Percentiles rank a stretch among this genome's conserved stretches.
Conservation (phyloP, 805 yeast species). For the Saturnispora serradocipensis region DNA sequence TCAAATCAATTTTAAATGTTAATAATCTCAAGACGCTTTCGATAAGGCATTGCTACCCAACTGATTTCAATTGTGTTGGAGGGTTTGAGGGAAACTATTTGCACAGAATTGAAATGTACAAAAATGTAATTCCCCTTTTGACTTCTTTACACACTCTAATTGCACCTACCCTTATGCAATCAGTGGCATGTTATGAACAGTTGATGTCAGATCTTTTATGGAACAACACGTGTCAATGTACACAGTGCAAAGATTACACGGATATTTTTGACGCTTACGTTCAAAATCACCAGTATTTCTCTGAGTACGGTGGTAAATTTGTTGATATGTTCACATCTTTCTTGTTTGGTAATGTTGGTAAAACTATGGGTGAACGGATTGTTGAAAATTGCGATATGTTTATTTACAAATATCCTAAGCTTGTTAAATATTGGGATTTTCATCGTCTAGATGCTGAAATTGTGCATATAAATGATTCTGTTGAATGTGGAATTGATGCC, state of each 20-base stretch:
- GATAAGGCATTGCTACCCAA: constrained; percentile 51
- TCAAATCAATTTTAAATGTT: constrained; percentile 29
- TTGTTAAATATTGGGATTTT: constrained; percentile 36
- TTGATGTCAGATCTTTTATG: constrained; percentile 60
- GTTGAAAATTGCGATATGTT: constrained; percentile 17
- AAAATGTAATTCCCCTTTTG: constrained; percentile 38
- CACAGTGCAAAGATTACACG: constrained; percentile 39
- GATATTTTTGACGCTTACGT: constrained; percentile 49
- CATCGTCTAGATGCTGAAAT: constrained; percentile 33
- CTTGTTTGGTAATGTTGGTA: constrained; percentile 45
- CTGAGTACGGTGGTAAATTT: constrained; percentile 34
- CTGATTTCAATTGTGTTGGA: constrained; percentile 47
- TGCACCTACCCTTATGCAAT: constrained; percentile 51
- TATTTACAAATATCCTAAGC: constrained; percentile 25
- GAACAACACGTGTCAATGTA: constrained; percentile 64
- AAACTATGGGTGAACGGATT: constrained; percentile 31
- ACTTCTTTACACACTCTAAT: constrained; percentile 35
- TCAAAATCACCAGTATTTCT: constrained; percentile 55
- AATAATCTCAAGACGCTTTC: constrained; percentile 33
- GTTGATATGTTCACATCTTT: constrained; percentile 55
- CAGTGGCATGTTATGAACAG: constrained; percentile 61
- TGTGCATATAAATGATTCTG: constrained; percentile 27
- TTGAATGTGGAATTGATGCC: constrained; percentile 34
- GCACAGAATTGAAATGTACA: constrained; percentile 47
- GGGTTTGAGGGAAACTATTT: constrained; percentile 69